A percentile compares a stretch with the other conserved stretches of the same genome.
phyloP scores from a whole-genome alignment of 2,329 filamentous ascomycete genomes.

The Nannizzia gypsea region DNA sequence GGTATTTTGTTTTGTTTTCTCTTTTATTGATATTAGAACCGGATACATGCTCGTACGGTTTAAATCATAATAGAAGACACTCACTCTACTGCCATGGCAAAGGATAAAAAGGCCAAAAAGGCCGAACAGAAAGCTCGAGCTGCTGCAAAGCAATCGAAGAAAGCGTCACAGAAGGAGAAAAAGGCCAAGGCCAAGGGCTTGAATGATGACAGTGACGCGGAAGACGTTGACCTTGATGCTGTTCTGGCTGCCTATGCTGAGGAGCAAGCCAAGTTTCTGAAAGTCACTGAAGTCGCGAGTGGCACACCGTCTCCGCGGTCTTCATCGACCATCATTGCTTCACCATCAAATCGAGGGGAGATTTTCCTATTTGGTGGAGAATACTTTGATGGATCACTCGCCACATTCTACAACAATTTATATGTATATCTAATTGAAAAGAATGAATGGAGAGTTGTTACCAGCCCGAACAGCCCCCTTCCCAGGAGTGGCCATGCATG shows the following conservation, averaged over 20 bases:
- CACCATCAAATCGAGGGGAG: conserved; percentile 75
- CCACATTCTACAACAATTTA: conserved; percentile 57
- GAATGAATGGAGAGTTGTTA: conserved; percentile 84
- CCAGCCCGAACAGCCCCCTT: conserved; percentile 79
- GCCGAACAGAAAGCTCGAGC: conserved; percentile 47
- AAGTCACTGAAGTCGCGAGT: conserved; percentile 71
- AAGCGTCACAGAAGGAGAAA: conserved; percentile 63
- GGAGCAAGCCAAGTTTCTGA: conserved; percentile 86
- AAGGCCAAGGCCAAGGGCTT: conserved; percentile 57
- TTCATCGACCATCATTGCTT: conserved; percentile 71
- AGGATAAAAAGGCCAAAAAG: conserved; percentile 46
- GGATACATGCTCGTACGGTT: background rate
- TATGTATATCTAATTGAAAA: conserved; percentile 63
- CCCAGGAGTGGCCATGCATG: conserved; percentile 89
- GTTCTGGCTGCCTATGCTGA: conserved; percentile 88
- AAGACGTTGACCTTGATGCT: conserved; percentile 85
- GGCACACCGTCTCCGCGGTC: conserved; percentile 65
- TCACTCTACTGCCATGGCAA: conserved; percentile 34
- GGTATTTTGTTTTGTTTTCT: background rate
- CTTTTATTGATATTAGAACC: too few species aligned
- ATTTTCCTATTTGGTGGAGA: conserved; percentile 89
- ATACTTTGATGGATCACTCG: conserved; percentile 84
- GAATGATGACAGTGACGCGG: conserved; percentile 72
- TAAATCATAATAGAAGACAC: background rate
- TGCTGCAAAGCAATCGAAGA: conserved; percentile 71